Evolutionary conservation across 1,284 basidiomycete species (phyloP).

Genomic region (Somion occarium): DNA sequence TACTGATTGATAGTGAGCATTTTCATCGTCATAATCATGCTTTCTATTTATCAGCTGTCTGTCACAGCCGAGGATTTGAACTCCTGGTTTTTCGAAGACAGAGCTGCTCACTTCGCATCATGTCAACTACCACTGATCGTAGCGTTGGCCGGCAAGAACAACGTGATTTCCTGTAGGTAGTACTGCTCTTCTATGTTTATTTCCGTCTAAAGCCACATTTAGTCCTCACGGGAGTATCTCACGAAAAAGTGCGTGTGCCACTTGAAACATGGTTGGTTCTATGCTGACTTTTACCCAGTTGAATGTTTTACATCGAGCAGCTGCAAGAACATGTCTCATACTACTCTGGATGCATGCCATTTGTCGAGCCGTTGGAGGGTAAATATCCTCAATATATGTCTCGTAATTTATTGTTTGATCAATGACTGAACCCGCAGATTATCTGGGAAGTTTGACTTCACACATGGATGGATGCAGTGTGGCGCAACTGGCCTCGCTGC

Average conservation of each 20-base stretch:
- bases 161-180: conserved; percentile 37
- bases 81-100: conserved; percentile 30
- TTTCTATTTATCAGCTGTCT: neutral
- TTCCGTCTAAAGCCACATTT: conserved; percentile 4
- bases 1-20: conserved; percentile 39
- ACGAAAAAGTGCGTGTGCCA: conserved; percentile 34
- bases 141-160: conserved; percentile 43
- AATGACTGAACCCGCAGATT: conserved; percentile 18
- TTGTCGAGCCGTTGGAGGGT: conserved; percentile 22
- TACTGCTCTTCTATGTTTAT: neutral
- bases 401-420: neutral
- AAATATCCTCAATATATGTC: conserved; percentile 3
- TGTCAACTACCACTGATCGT: conserved; percentile 41
- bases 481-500: conserved; percentile 35
- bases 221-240: conserved; percentile 40
- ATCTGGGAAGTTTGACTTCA: conserved; percentile 25
- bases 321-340: conserved; percentile 30
- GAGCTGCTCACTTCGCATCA: conserved; percentile 35
- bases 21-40: neutral
- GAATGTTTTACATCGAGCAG: conserved; percentile 33
- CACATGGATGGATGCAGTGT: conserved; percentile 30
- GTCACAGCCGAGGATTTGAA: conserved; percentile 22
- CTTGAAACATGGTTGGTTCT: neutral
- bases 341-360: conserved; percentile 33
- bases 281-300: conserved; percentile 16